Percentiles rank a stretch among this genome's conserved stretches.
Conservation (phyloP, 2,329 filamentous ascomycete species). For the Xylaria digitata region DNA sequence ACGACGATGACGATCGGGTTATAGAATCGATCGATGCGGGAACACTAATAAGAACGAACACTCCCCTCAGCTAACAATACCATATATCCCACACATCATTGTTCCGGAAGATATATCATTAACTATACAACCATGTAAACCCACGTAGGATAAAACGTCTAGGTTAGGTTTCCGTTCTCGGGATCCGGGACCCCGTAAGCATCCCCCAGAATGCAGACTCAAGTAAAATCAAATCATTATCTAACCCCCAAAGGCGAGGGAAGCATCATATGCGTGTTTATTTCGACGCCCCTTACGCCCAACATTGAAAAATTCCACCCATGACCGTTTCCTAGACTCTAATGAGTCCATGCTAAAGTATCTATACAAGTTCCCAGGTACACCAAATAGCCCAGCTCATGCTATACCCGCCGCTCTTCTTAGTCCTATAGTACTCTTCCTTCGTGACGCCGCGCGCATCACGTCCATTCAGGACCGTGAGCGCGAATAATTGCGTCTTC, state of each 20-base stretch:
- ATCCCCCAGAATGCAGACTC: background rate
- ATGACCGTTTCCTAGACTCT: background rate
- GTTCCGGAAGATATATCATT: background rate
- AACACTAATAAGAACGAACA: no score
- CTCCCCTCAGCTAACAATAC: no score
- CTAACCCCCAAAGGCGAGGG: background rate
- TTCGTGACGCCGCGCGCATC: slow-evolving; percentile 63
- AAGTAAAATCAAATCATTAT: background rate
- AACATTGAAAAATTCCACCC: background rate
- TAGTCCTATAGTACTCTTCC: slow-evolving; percentile 57
- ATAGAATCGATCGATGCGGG: no score
- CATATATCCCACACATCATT: no score
- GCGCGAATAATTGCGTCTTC: slow-evolving; percentile 71
- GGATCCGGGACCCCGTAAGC: no score
- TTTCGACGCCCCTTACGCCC: slow-evolving; percentile 11
- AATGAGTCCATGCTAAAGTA: background rate
- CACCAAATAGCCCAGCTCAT: slow-evolving; percentile 60
- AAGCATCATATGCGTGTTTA: background rate
- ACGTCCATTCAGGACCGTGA: slow-evolving; percentile 62
- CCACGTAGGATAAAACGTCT: background rate
- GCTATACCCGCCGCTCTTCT: slow-evolving; percentile 55
- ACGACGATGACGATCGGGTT: no score
- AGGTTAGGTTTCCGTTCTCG: no score
- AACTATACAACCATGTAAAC: background rate
- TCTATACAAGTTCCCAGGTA: slow-evolving; percentile 62